Evolutionary conservation across 2,329 filamentous ascomycete genomes (phyloP).

Genomic region (Phyllosticta citribraziliensis): DNA sequence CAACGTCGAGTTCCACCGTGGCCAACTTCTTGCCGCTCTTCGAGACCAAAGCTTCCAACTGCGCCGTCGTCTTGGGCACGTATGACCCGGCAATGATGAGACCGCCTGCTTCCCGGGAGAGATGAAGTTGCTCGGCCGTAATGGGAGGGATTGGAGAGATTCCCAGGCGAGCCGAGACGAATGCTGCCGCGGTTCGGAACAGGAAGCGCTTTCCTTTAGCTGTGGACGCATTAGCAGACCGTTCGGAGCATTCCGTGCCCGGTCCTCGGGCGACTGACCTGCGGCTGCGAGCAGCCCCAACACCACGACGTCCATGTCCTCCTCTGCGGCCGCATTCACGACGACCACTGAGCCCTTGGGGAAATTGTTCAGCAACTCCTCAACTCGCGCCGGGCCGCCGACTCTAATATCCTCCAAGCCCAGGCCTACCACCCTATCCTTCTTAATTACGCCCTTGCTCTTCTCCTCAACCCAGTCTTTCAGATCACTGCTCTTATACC

Average conservation of each 20-base stretch:
- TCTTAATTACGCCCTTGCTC: slow-evolving; percentile 32
- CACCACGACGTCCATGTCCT: slow-evolving; percentile 47
- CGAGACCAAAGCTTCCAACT: slow-evolving; percentile 36
- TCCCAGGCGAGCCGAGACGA: slow-evolving; percentile 42
- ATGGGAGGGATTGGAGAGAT: slow-evolving; percentile 44
- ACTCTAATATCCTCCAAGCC: slow-evolving; percentile 39
- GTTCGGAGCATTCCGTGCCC: neutral
- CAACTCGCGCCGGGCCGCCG: slow-evolving; percentile 36
- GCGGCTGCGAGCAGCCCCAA: slow-evolving; percentile 36
- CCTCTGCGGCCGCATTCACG: slow-evolving; percentile 43
- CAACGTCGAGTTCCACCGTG: slow-evolving; percentile 40
- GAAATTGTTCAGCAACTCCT: slow-evolving; percentile 30
- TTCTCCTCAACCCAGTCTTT: slow-evolving; percentile 47
- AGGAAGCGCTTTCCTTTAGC: slow-evolving; percentile 33
- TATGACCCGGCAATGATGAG: slow-evolving; percentile 69
- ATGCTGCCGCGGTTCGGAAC: slow-evolving; percentile 38
- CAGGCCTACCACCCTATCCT: slow-evolving; percentile 34
- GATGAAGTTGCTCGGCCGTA: slow-evolving; percentile 33
- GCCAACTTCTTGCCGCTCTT: slow-evolving; percentile 33
- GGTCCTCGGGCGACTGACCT: too few species aligned
- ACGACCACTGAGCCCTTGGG: slow-evolving; percentile 36
- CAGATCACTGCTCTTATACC: slow-evolving; percentile 45
- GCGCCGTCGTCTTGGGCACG: slow-evolving; percentile 55
- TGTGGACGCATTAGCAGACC: neutral
- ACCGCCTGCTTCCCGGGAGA: slow-evolving; percentile 58